Evolutionary conservation across 2,329 filamentous ascomycete genomes (phyloP).

Genomic region (Phialophora tarda): DNA sequence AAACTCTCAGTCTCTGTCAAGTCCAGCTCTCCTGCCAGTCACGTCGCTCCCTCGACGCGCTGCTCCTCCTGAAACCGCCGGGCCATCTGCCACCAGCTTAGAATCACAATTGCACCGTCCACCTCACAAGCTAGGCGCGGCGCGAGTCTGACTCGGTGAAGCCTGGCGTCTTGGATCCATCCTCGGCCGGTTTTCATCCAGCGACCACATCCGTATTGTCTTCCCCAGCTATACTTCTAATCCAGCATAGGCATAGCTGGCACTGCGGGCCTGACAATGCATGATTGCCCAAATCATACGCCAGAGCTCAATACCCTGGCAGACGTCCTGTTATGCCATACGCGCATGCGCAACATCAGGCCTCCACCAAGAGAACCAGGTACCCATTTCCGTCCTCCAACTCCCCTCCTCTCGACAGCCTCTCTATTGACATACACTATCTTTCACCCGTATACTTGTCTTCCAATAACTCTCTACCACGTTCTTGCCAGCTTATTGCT

Average conservation of each 20-base stretch:
- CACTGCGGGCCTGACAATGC: slow-evolving; percentile 22
- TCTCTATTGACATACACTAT: slow-evolving; percentile 11
- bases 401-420: slow-evolving; percentile 25
- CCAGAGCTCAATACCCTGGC: slow-evolving; percentile 15
- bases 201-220: slow-evolving; percentile 10
- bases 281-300: slow-evolving; percentile 24
- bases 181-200: not conserved
- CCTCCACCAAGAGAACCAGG: slow-evolving; percentile 25
- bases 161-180: not conserved
- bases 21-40: slow-evolving; percentile 27
- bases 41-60: slow-evolving; percentile 31
- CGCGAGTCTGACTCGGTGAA: slow-evolving; percentile 29
- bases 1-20: slow-evolving; percentile 1
- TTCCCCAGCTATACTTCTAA: slow-evolving; percentile 11
- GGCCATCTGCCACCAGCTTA: slow-evolving; percentile 27
- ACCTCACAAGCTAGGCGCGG: slow-evolving; percentile 32
- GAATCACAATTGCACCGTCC: slow-evolving; percentile 26
- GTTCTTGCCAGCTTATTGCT: slow-evolving; percentile 23
- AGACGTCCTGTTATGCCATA: slow-evolving; percentile 9
- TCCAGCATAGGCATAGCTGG: slow-evolving; percentile 22
- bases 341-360: slow-evolving; percentile 25
- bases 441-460: slow-evolving; percentile 17
- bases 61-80: slow-evolving; percentile 34
- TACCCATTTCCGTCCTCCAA: slow-evolving; percentile 21
- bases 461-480: slow-evolving; percentile 31